These are phyloP conservation scores for Tetrahymena malaccensis DNA, from an alignment of 73 alveolate species.

Conservation along the genomic window DNA sequence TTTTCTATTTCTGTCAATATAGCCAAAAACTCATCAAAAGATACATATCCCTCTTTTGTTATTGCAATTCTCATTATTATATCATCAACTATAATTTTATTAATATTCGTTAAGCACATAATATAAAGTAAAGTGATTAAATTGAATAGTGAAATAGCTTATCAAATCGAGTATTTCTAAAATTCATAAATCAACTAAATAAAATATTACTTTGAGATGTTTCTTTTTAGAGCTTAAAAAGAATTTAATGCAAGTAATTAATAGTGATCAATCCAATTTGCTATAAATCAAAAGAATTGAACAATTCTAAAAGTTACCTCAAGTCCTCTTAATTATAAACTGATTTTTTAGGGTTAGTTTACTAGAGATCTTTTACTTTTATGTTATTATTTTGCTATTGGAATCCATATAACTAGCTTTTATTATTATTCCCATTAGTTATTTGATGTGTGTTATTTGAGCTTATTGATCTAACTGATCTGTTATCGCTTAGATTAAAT, in stretches of 20 bases:
- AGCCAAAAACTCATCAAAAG: conserved; percentile 41
- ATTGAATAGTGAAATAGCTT: not conserved
- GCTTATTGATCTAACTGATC: not conserved
- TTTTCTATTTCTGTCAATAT: conserved; percentile 47
- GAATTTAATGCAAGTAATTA: not conserved
- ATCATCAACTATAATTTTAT: not conserved
- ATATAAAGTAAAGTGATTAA: not conserved
- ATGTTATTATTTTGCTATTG: not conserved
- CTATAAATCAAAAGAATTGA: not conserved
- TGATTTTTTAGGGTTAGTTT: not conserved
- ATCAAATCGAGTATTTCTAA: not conserved
- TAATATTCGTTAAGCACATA: not conserved
- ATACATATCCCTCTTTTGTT: conserved; percentile 36
- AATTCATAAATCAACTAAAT: not conserved
- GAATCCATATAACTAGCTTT: not conserved
- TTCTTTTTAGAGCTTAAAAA: not conserved
- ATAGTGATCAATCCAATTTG: not conserved
- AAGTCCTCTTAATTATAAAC: not conserved
- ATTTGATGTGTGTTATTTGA: not conserved
- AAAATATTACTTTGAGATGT: not conserved
- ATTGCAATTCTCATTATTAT: not conserved
- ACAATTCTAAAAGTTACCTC: not conserved
- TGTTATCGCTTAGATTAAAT: not conserved
- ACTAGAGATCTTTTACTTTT: not conserved
- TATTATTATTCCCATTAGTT: not conserved